phyloP scores from a whole-genome alignment of 1,139 yeast genomes.

The Candida sanyaensis region DNA sequence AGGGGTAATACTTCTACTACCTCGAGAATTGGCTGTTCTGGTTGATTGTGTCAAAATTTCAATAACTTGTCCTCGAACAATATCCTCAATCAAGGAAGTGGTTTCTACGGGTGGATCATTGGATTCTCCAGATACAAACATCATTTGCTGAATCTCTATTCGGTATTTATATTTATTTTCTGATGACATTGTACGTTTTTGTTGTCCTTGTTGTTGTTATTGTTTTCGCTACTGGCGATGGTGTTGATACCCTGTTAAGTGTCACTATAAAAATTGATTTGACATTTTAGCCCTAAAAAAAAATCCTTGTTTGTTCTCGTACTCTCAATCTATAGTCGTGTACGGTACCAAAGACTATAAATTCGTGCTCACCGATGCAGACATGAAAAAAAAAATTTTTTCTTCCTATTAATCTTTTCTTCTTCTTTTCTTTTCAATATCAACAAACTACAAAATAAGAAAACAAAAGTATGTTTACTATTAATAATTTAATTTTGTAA shows the following conservation, averaged over 20 bases:
- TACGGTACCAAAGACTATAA: background rate
- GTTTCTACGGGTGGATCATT: constrained; percentile 94
- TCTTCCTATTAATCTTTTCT: background rate
- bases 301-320: background rate
- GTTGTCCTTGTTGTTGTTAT: no score
- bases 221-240: no score
- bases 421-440: constrained; percentile 1
- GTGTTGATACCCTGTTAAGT: no score
- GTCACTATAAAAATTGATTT: no score
- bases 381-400: constrained; percentile 6
- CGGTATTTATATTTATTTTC: constrained; percentile 70
- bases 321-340: background rate
- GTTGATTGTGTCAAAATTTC: constrained; percentile 83
- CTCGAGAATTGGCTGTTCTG: constrained; percentile 74
- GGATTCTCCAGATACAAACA: constrained; percentile 96
- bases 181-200: constrained; percentile 5
- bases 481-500: no score
- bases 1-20: constrained; percentile 82
- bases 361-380: background rate
- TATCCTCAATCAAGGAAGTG: constrained; percentile 88
- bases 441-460: background rate
- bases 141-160: constrained; percentile 93
- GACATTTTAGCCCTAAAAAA: constrained; percentile 1
- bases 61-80: constrained; percentile 92
- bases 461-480: background rate